Percentiles rank a stretch among this genome's conserved stretches.
These are phyloP conservation scores for Alternaria rosae DNA, from an alignment of 2,329 filamentous ascomycete species.

Conservation along the genomic window DNA sequence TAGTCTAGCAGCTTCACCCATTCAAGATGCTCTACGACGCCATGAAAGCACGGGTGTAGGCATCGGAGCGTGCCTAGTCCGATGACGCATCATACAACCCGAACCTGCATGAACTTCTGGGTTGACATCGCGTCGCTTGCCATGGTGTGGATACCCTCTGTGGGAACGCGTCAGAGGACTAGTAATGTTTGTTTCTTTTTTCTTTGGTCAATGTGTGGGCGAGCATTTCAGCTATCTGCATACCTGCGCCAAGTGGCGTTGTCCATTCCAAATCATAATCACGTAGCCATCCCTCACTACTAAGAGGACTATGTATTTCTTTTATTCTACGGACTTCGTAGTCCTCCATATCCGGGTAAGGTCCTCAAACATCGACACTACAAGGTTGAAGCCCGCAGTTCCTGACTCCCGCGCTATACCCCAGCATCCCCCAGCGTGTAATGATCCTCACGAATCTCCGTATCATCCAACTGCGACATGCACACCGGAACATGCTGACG, in stretches of 20 bases:
- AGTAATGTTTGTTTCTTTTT: not conserved
- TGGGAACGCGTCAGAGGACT: not conserved
- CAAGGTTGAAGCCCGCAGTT: not conserved
- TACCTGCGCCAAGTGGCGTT: not conserved
- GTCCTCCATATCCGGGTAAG: not conserved
- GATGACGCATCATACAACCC: constrained; percentile 3
- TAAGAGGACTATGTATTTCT: not conserved
- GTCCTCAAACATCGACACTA: not conserved
- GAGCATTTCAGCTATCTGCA: not conserved
- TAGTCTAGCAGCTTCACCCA: not conserved
- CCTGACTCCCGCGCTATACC: too few species aligned
- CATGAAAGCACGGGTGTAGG: constrained; percentile 2
- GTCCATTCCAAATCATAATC: not conserved
- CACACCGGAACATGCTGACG: not conserved
- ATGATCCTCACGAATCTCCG: not conserved
- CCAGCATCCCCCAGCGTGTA: not conserved
- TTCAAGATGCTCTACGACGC: not conserved
- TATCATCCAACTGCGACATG: not conserved
- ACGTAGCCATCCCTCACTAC: not conserved
- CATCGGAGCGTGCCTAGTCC: constrained; percentile 2
- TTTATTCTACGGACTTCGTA: not conserved
- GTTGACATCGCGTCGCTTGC: not conserved
- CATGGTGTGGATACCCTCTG: not conserved
- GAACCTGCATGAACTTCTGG: not conserved
- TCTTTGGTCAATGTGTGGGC: not conserved